These are phyloP conservation scores for Gamsiella multidivaricata DNA, from an alignment of 192 early-diverging fungal species.

Conservation along the genomic window DNA sequence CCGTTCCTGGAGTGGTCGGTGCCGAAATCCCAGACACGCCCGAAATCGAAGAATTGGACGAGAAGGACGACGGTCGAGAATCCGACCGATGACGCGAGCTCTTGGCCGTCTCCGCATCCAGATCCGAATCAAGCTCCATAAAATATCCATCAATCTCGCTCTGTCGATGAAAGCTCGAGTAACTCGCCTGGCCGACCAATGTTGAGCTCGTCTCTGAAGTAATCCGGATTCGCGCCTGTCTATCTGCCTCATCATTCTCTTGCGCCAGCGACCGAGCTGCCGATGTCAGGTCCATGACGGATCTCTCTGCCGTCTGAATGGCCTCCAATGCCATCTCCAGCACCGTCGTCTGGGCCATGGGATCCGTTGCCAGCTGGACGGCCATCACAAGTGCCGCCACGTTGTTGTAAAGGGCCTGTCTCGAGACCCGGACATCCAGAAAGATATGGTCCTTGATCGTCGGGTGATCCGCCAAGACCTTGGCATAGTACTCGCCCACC, in stretches of 20 bases:
- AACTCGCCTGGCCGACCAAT: constrained; percentile 5
- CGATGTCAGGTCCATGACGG: constrained; percentile 65
- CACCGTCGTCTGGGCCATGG: constrained; percentile 63
- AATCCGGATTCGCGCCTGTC: constrained; percentile 42
- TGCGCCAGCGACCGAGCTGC: constrained; percentile 64
- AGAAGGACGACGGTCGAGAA: constrained; percentile 33
- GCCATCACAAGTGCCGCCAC: constrained; percentile 71
- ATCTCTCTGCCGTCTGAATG: constrained; percentile 62
- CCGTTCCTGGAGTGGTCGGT: constrained; percentile 12
- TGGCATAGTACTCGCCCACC: constrained; percentile 50
- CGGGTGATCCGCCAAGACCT: constrained; percentile 40
- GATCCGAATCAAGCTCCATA: constrained; percentile 19
- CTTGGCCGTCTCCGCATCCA: constrained; percentile 19
- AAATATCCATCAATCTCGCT: constrained; percentile 24
- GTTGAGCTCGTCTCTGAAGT: constrained; percentile 51
- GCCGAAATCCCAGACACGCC: constrained; percentile 14
- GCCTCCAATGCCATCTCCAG: constrained; percentile 60
- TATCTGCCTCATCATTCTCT: constrained; percentile 59
- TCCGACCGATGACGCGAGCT: constrained; percentile 29
- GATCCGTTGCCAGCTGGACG: constrained; percentile 65
- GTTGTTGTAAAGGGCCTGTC: constrained; percentile 73
- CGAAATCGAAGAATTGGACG: constrained; percentile 23
- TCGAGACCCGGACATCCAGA: constrained; percentile 70
- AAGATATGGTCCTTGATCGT: constrained; percentile 52
- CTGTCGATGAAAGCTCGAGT: not conserved